Evolutionary conservation across 2,329 filamentous ascomycete genomes (phyloP).

Genomic region (Colletotrichum sp.): DNA sequence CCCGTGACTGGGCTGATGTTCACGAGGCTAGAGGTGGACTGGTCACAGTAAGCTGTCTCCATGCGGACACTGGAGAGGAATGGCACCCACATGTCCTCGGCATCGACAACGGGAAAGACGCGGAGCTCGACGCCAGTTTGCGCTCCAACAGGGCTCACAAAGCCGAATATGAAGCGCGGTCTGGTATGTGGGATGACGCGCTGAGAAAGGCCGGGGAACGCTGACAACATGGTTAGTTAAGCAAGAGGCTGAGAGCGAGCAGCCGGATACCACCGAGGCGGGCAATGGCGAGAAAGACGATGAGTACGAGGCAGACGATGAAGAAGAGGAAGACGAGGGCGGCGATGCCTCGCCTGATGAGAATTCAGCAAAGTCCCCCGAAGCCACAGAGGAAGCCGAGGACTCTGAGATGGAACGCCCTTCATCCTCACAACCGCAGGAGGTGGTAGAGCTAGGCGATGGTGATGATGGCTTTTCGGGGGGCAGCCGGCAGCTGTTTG

Average conservation of each 20-base stretch:
- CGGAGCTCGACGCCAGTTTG: neutral
- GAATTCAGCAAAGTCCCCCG: neutral
- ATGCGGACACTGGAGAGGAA: neutral
- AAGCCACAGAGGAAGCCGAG: neutral
- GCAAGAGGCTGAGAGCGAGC: neutral
- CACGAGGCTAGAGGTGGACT: neutral
- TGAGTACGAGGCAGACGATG: neutral
- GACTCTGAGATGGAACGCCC: neutral
- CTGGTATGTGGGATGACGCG: neutral
- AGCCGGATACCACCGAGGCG: neutral
- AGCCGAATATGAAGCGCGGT: neutral
- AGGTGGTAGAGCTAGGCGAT: neutral
- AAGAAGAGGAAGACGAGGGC: neutral
- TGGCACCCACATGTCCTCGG: neutral
- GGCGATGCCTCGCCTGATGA: neutral
- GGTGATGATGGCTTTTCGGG: neutral
- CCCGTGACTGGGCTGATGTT: neutral
- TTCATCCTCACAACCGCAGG: neutral
- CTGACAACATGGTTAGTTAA: neutral
- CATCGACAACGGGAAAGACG: neutral
- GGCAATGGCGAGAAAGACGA: neutral
- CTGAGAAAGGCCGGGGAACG: neutral
- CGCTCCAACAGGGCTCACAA: neutral
- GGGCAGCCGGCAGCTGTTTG: neutral
- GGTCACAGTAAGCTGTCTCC: neutral